phyloP scores from a whole-genome alignment of 1,284 basidiomycete species.

The Moniliophthora roreri region DNA sequence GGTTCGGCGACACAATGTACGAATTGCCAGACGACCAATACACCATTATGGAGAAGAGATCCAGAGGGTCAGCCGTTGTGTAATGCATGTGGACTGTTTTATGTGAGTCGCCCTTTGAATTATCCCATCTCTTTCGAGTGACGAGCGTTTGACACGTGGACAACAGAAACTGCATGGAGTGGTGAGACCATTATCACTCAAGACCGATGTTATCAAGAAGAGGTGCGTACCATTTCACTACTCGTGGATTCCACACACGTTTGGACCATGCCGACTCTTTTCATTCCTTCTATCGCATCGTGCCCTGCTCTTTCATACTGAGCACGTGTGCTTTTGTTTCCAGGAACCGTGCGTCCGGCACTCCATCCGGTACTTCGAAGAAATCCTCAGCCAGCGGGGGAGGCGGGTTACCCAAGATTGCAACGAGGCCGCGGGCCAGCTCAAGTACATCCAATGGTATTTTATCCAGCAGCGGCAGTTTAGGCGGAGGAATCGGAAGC shows the following conservation, averaged over 20 bases:
- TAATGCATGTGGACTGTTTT: slow-evolving; percentile 92
- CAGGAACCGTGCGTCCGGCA: slow-evolving; percentile 78
- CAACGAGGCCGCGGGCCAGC: slow-evolving; percentile 63
- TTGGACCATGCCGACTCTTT: no score
- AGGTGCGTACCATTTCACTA: slow-evolving; percentile 46
- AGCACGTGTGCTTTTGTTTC: slow-evolving; percentile 12
- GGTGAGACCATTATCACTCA: slow-evolving; percentile 88
- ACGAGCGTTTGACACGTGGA: slow-evolving; percentile 17
- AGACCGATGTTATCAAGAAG: slow-evolving; percentile 98
- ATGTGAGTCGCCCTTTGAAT: slow-evolving; percentile 53
- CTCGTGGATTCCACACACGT: no score
- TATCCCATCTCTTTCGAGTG: slow-evolving; percentile 6
- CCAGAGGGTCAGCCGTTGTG: slow-evolving; percentile 94
- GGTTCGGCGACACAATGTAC: slow-evolving; percentile 81
- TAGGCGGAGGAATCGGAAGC: slow-evolving; percentile 31
- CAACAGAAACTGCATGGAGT: slow-evolving; percentile 91
- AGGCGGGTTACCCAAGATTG: slow-evolving; percentile 64
- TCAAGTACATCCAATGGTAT: slow-evolving; percentile 54
- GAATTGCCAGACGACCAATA: slow-evolving; percentile 95
- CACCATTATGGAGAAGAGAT: slow-evolving; percentile 93
- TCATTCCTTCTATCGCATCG: no score
- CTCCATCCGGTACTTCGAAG: slow-evolving; percentile 59
- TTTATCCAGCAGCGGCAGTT: slow-evolving; percentile 33
- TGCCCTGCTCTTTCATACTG: slow-evolving; percentile 8
- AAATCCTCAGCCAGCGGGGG: slow-evolving; percentile 39